A percentile compares a stretch with the other conserved stretches of the same genome.
These are phyloP conservation scores for Mycena citricolor DNA, from an alignment of 1,284 basidiomycete species.

Conservation along the genomic window DNA sequence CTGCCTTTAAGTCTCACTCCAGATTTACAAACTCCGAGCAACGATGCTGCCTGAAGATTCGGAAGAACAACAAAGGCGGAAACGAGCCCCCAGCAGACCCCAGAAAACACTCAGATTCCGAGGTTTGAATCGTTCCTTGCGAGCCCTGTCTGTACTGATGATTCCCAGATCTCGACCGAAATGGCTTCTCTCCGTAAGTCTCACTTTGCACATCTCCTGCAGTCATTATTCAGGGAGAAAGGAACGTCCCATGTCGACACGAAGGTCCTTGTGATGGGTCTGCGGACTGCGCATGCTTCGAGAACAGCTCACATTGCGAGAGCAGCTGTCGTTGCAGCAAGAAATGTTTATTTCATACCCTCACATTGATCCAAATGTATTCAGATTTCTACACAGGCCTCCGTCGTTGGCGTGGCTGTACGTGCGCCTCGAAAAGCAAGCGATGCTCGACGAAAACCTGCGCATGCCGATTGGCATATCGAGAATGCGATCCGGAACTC, in stretches of 20 bases:
- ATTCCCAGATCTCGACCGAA: slow-evolving; percentile 8
- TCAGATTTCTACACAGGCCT: slow-evolving; percentile 32
- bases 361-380: not conserved
- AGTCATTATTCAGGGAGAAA: no score
- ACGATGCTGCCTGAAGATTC: not conserved
- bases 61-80: not conserved
- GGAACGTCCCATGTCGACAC: slow-evolving; percentile 46
- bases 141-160: not conserved
- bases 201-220: not conserved
- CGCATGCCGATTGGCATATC: slow-evolving; percentile 40
- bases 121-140: not conserved
- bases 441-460: slow-evolving; percentile 38
- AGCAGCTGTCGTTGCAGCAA: slow-evolving; percentile 37
- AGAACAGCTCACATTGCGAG: slow-evolving; percentile 38
- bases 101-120: not conserved
- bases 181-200: slow-evolving; percentile 12
- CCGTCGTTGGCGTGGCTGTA: slow-evolving; percentile 46
- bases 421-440: slow-evolving; percentile 33
- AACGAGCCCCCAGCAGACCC: not conserved
- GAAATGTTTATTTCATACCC: slow-evolving; percentile 34
- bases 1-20: not conserved
- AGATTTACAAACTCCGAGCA: not conserved
- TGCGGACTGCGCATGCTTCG: slow-evolving; percentile 39
- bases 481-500: slow-evolving; percentile 54
- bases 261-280: slow-evolving; percentile 40